Conservation (phyloP, 2,329 filamentous ascomycete genomes). For the Neonectria neomacrospora region DNA sequence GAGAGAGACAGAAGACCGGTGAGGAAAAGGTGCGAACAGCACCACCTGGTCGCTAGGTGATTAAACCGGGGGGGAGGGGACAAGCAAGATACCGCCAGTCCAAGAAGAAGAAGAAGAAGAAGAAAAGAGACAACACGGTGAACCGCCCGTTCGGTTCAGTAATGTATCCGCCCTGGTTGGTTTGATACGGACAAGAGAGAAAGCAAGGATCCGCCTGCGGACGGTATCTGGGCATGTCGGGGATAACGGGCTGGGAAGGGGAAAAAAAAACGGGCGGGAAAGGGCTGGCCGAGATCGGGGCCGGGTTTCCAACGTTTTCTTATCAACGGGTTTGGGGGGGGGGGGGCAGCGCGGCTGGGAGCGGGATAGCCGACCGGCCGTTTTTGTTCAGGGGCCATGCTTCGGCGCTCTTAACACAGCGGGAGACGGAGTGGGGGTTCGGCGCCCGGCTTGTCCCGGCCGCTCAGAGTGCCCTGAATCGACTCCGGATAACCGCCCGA, state of each 20-base stretch:
- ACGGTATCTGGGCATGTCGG: background rate
- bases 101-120: background rate
- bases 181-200: background rate
- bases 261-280: background rate
- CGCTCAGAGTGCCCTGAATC: too few species aligned
- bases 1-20: background rate
- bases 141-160: background rate
- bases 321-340: background rate
- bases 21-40: background rate
- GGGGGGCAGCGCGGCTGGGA: slow-evolving; percentile 10
- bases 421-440: slow-evolving; percentile 1
- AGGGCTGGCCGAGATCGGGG: slow-evolving; percentile 4
- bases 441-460: background rate
- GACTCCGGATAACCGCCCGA: background rate
- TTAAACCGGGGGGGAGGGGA: background rate
- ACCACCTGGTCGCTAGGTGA: background rate
- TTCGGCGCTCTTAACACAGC: background rate
- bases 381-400: background rate
- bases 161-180: slow-evolving; percentile 37
- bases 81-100: background rate
- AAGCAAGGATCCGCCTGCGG: background rate
- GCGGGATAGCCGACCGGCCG: slow-evolving; percentile 1
- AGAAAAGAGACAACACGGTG: background rate
- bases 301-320: background rate
- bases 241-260: background rate